Evolutionary conservation across 345 rosid species (phyloP), one percentile per base, ranked within the genome.

Genomic region (Crucihimalaya himalaica): DNA sequence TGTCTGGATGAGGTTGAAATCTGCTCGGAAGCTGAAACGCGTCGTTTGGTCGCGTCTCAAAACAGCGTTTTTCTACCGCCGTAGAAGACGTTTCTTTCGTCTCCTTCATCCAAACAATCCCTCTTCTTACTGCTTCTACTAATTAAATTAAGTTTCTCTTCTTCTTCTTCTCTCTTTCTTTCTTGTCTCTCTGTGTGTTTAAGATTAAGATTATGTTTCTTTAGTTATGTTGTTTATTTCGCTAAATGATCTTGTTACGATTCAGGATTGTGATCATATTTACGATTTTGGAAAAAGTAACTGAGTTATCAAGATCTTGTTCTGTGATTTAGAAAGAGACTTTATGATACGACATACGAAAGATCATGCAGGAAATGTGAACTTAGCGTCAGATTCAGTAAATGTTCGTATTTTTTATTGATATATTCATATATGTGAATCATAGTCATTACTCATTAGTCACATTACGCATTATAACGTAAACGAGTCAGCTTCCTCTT

Each of bases 1-100:
- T 39, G 63, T 86, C 2, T 77, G 87, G 83, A 29, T 85, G 16
- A 79, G 72, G 76, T 73, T 84, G 32, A 78, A 83, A 51, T 84
- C 87, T 0, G 86, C 76, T 47, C 83, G 83, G 11, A 80, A 59
- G 58, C 46, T 88, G 1, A 72, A 84, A 60, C 80, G 72, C 77
- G 58, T 88, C 27, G 89, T 87, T 46, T 83, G 86, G 79, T 92
- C 83, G 29, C 86, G 85, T 20, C 79, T 85, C 56, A 80, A 89
- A 28, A 70, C 54, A 6, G 86, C 86, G 37, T 80, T 81, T 28
- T 72, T 23, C 47, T 78, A 12, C 82, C 85, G 89, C 18, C 70
- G 84, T 66, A 79, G 88, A 79, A 79, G 88, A 79, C 82, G 87
- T 13, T 80, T 87, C 53, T 78, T 83, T 67, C 86, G 85, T 67